A percentile compares a stretch with the other conserved stretches of the same genome.
These are phyloP conservation scores for Chaetomium fimeti DNA, from an alignment of 495 filamentous ascomycete species.

Conservation along the genomic window DNA sequence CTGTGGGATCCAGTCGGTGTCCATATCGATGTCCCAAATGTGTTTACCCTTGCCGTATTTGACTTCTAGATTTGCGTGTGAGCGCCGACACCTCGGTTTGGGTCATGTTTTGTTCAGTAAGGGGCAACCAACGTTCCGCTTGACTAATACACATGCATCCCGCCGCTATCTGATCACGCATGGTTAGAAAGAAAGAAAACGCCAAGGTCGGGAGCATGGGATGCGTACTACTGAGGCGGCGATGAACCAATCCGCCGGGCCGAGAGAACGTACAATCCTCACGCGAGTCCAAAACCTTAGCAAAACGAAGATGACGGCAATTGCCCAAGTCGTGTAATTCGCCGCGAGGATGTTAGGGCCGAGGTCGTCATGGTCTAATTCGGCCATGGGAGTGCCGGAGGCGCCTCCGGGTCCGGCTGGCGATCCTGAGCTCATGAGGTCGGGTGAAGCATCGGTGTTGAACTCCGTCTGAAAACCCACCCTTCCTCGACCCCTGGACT, in stretches of 20 bases:
- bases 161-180: conserved; percentile 16
- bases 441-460: not conserved
- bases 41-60: conserved; percentile 30
- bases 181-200: not conserved
- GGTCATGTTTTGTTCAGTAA: not conserved
- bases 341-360: conserved; percentile 23
- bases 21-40: conserved; percentile 22
- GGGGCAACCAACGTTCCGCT: conserved; percentile 14
- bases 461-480: not conserved
- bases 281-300: conserved; percentile 29
- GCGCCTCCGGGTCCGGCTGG: not conserved
- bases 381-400: not conserved
- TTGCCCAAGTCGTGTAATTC: conserved; percentile 18
- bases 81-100: not conserved
- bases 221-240: conserved; percentile 22
- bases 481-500: not conserved
- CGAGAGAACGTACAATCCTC: conserved; percentile 24
- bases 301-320: conserved; percentile 29
- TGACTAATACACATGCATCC: conserved; percentile 12
- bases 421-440: conserved; percentile 14
- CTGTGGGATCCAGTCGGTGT: conserved; percentile 8
- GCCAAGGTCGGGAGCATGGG: not conserved
- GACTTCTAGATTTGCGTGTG: conserved; percentile 18
- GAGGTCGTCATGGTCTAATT: conserved; percentile 9
- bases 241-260: conserved; percentile 27